Base-by-base conservation (phyloP, 2,329 filamentous ascomycete genomes). In the Talaromyces sp. region DNA sequence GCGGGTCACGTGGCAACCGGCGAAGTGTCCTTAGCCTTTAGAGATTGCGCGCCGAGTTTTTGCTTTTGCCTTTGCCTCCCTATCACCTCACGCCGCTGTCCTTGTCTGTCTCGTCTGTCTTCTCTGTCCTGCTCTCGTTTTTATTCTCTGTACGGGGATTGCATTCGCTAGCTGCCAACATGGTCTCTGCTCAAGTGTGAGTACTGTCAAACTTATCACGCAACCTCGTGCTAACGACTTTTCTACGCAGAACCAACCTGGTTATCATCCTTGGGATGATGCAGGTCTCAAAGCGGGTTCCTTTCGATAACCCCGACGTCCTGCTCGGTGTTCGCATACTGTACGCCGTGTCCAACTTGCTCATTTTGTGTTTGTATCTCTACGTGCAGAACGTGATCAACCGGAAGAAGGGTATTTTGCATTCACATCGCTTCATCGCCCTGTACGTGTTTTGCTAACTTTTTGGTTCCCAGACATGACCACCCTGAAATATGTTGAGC, bases 401-500 rank as follows among this genome's bases (percentile, higher is more conserved):
- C 82, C 89, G 89, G 80, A 98, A 98, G 87, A 97, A 96, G 84
- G 95, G 95, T 98, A 83, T 46, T 21, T 17, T 11, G 8, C 43
- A 74, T 55, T 35, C 29, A 53, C 27, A 50, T 54, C 26, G 26
- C 6, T 58, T 38, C 17, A 26, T 24, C 43, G 13, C 43, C 21
- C 41, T 46, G 19, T 9, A 46, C 9, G 1, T n/a, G 4, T 24
- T 9, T 46, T 46, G 56, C 24, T 38, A 27, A 56, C 60, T 26
- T 62, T 52, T 21, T 11, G 10, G 10, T 19, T 29, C 19, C 24
- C 38, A 98, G 95, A 99, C 75, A 85, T 97, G 80, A 96, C 93
- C 26, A 96, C 95, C 3, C 87, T 99, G 74, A 98, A 99, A 81
- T 99, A 99, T 80, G 93, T 99, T 75, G 95, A 99, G 82, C 93